Base-by-base conservation (phyloP, 2,329 filamentous ascomycete genomes). In the Anthostomella pinea region DNA sequence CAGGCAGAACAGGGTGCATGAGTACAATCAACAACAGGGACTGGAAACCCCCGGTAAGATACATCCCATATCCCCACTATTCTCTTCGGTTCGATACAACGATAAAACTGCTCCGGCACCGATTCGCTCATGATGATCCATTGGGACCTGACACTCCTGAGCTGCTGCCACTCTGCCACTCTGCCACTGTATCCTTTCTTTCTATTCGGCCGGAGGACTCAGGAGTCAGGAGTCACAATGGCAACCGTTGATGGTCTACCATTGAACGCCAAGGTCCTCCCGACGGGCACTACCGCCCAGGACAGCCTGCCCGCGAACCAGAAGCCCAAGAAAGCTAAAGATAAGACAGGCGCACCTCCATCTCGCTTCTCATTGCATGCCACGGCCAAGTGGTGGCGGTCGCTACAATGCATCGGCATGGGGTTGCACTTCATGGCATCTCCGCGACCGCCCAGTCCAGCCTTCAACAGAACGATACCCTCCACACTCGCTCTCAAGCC, bases 381-480 rank as follows among this genome's bases (percentile, higher is more conserved):
- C 34, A 75, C 84, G 57, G 83, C 83, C 30, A 63, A 70, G 18
- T 73, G 81, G 57, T 85, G 81, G 81, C 73, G 84, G 34, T 70
- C 74, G 38, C 67, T 86, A 26, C 85, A 85, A 75, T 70, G 69
- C 39, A 71, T 85, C 38, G 83, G 81, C 53, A 85, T 86, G 81
- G 67, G 74, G 41, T 64, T 87, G 24, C 83, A 87, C 56, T 74
- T 72, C 36, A 63, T 81, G 41, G 75, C 81, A 1, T 64, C 70
- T 26, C 80, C 81, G 6, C 69, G 73, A 32, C 79, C 82, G 5
- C 77, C 79, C 2, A 66, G 64, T 20, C 80, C 81, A 2, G 62
- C 69, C 19, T 87, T 87, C 62, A 68, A 68, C 30, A 72, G 70
- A 28, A 67, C 67, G 13, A 71, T 86, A 20, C 59, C 68, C 17